Conservation (phyloP, 2,329 filamentous ascomycete genomes). For the Fusarium sp. region DNA sequence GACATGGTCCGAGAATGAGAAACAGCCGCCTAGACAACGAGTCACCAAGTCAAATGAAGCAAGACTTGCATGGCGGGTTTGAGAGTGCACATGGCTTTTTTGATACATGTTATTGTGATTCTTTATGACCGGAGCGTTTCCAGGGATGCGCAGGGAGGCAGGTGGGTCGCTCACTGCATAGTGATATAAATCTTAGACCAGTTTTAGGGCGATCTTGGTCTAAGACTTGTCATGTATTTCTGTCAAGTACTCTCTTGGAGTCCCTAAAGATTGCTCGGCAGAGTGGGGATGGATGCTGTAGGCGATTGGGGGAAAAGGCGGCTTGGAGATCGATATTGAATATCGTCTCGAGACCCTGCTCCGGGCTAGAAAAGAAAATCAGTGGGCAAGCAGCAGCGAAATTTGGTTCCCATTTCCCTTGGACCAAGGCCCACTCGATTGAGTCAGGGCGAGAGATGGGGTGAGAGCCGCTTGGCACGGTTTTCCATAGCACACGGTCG, state of each 20-base stretch:
- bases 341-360: constrained; percentile 40
- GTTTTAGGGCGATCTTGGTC: too few species aligned
- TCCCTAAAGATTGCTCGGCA: constrained; percentile 16
- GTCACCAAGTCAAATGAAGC: constrained; percentile 1
- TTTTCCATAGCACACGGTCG: constrained; percentile 21
- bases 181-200: too few species aligned
- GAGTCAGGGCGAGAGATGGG: constrained; percentile 41
- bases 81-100: constrained; percentile 27
- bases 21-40: constrained; percentile 22
- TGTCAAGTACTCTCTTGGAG: too few species aligned
- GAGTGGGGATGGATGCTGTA: constrained; percentile 36
- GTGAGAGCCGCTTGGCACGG: constrained; percentile 28
- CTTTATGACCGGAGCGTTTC: background rate
- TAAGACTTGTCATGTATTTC: too few species aligned
- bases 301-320: constrained; percentile 36
- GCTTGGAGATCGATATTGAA: constrained; percentile 47
- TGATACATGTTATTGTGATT: background rate
- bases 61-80: constrained; percentile 9
- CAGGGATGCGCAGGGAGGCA: constrained; percentile 23
- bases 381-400: constrained; percentile 36
- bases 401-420: constrained; percentile 36
- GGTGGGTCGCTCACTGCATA: too few species aligned
- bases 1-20: constrained; percentile 22
- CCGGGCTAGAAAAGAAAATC: constrained; percentile 33
- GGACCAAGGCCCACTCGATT: constrained; percentile 33